Base-by-base conservation (phyloP, 2,329 filamentous ascomycete genomes). In the Alternaria conjuncta region DNA sequence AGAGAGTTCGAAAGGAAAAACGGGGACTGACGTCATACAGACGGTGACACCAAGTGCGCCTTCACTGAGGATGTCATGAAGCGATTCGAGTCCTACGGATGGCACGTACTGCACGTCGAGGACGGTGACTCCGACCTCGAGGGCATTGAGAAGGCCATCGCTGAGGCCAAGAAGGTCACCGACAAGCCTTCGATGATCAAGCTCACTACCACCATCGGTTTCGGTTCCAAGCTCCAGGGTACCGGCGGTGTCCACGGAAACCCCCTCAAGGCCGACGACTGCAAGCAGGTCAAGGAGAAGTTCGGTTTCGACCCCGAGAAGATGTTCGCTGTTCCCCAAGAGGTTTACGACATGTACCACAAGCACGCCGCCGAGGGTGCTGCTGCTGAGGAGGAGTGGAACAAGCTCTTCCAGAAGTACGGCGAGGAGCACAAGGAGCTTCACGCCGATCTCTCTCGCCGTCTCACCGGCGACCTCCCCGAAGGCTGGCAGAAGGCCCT, bases 141-240 rank as follows among this genome's bases (percentile, higher is more conserved):
- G 71, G 89, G 83, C 78, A 98, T 99, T 66, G 94, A 97, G 86
- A 89, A 87, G 67, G 96, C 96, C 75, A 92, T 99, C 82, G 88
- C 90, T 82, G 88, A 92, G 85, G 92, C 90, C 81, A 90, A 95
- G 86, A 86, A 90, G 71, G 92, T 96, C 83, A 98, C 89, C 83
- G 89, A 98, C 88, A 99, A 98, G 91, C 96, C 96, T 69, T 92
- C 94, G 66, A 86, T 99, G 78, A 97, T 99, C 87, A 94, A 97
- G 87, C 89, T 99, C 76, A 94, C 90, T 81, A 99, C 96, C 80
- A 98, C 92, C 82, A 99, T 99, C 80, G 96, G 96, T 78, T 99
- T 91, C 84, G 96, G 96, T 76, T 98, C 96, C 75, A 89, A 92
- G 83, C 89, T 96, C 77, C 89, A 97, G 86, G 96, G 96, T 78